Evolutionary conservation across 2,329 filamentous ascomycete genomes (phyloP), one percentile per base, ranked within the genome.

Genomic region (Zymoseptoria brevis): DNA sequence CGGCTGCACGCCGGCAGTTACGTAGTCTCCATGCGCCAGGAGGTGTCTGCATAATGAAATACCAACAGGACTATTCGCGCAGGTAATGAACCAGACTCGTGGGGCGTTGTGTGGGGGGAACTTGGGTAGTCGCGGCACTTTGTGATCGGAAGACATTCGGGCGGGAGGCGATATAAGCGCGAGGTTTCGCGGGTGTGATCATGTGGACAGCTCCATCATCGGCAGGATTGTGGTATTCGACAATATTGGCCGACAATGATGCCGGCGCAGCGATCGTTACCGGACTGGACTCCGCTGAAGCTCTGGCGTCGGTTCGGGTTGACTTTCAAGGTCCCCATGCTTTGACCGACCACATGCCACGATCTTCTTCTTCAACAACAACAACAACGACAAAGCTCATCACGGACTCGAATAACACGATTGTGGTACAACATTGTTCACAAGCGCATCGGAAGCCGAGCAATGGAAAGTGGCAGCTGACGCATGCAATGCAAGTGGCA

Each of bases 1-100:
- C 2, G 90, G 87, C 53, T 89, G 85, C 35, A 96, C 81, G 57
- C 92, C 94, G 4, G 90, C 88, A 53, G 93, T 87, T 53, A 96
- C 88, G 72, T 88, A 92, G 75, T 97, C 94, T 54, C 94, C 93
- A 75, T 96, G 91, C n/a, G 85, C 84, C 53, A 97, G 86, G 50
- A 96, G 81, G 67, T 90, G 84, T 57, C 88, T 85, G 57, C 90
- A 88, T 59, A 96, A 81, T 52, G 89, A 87, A 61, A 96, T 88
- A 57, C 87, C 87, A 64, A 96, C 83, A 11, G 93, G 90, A 41
- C 90, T 93, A 61, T 93, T 83, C 35, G 90, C 89, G 60, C 89
- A 87, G 9, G 92, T 96, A 65, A 99, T 79, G 71, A 99, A 86
- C 94, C 94, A 97, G 69, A 93, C 90, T 69, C 93, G 87, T 55